Conservation (phyloP, 169 alveolate species). For the Eimeria acervulina region DNA sequence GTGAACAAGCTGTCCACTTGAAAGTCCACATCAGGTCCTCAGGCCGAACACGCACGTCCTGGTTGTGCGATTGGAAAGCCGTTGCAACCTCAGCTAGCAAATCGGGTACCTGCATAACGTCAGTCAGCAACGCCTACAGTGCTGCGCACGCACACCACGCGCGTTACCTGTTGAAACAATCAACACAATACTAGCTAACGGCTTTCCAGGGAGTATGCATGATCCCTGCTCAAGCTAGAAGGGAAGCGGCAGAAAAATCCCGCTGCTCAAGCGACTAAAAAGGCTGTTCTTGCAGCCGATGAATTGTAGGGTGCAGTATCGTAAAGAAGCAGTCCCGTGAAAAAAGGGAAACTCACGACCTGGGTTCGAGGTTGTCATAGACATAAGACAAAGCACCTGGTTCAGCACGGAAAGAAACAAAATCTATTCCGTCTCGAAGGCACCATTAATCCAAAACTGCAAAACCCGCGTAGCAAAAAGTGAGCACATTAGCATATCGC, state of each 20-base stretch:
- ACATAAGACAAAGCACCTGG: background rate
- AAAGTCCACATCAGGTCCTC: background rate
- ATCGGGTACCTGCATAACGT: background rate
- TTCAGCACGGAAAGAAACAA: background rate
- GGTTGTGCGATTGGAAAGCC: background rate
- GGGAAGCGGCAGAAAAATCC: background rate
- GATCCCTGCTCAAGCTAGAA: background rate
- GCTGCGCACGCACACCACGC: background rate
- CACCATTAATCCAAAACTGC: background rate
- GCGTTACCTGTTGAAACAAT: background rate
- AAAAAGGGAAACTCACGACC: background rate
- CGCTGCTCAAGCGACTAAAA: background rate
- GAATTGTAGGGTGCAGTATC: background rate
- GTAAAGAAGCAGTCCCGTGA: background rate
- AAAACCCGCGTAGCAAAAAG: background rate
- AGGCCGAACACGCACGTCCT: background rate
- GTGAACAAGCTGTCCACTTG: background rate
- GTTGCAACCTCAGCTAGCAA: background rate
- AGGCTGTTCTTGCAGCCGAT: background rate
- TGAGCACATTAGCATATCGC: background rate
- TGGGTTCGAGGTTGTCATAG: background rate
- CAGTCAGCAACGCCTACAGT: background rate
- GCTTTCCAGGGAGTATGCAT: too few species aligned
- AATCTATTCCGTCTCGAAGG: background rate
- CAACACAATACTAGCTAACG: background rate